Evolutionary conservation across 139 green algal species (phyloP), one percentile per base, ranked within the genome.

Genomic region (Marvania coccoides): DNA sequence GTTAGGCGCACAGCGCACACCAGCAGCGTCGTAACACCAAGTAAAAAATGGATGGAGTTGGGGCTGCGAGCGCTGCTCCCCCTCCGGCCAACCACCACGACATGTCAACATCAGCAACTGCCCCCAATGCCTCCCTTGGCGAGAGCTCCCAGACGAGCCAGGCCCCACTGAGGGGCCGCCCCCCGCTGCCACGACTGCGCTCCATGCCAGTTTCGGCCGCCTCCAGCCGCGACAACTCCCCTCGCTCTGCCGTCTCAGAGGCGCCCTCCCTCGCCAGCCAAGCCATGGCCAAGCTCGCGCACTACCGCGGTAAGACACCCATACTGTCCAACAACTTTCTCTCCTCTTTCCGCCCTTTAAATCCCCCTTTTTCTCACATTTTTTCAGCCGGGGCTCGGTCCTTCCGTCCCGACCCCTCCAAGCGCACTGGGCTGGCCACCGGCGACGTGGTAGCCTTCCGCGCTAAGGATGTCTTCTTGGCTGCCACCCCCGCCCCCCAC

Each of bases 391-490:
- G 34, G 19, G 39, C 57, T 0, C 39, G 65, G 13, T 46, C 38
- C 1, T 76, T 76, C 57, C 47, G 35, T 29, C 13, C 46, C 5
- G 65, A 76, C 15, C 4, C 40, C 14, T 5, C 23, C 8, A n/a
- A 54, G 7, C 57, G 70, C 36, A n/a, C 40, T 3, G 74, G 74
- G 19, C 58, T 81, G 26, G 28, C 29, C 24, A 76, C 28, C 33
- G 75, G 75, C 19, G 71, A 81, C 34, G 71, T 81, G 15, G 55
- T 81, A 6, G 61, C 57, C 14, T 67, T 81, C 5, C 26, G 46
- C n/a, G 23, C 61, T 7, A 39, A 58, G 35, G 74, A 61, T 10
- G 3, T 6, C 5, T 40, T 12, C 35, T 45, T 37, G 29, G 58
- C 40, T 29, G 8, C 35, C 24, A n/a, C 42, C 12, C 23, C 63